A percentile compares a stretch with the other conserved stretches of the same genome.
Conservation (phyloP, 78 protist genomes). For the Polysphondylium violaceum region DNA sequence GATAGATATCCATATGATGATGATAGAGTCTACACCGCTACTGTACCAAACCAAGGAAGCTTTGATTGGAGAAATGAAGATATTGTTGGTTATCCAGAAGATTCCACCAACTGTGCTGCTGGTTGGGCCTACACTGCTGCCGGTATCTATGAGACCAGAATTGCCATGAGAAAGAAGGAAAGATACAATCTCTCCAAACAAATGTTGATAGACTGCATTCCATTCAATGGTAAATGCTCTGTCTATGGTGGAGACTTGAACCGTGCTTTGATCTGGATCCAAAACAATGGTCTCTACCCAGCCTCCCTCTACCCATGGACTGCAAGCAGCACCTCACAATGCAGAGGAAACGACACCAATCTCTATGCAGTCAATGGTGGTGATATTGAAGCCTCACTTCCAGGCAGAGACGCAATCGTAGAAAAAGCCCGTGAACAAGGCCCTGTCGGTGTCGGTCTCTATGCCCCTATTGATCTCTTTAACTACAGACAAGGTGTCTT, state of each 20-base stretch:
- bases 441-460: conserved; percentile 75
- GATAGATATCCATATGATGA: background rate
- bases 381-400: conserved; percentile 22
- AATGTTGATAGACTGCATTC: conserved; percentile 52
- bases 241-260: conserved; percentile 27
- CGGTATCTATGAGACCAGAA: conserved; percentile 50
- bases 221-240: background rate
- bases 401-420: conserved; percentile 35
- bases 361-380: conserved; percentile 51
- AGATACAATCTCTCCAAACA: conserved; percentile 41
- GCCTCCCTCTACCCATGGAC: conserved; percentile 35
- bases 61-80: conserved; percentile 64
- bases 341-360: background rate
- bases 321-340: background rate
- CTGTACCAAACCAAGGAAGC: conserved; percentile 6
- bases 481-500: conserved; percentile 51
- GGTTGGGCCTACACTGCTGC: conserved; percentile 65
- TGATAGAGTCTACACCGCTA: background rate
- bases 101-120: conserved; percentile 29
- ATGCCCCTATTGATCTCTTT: conserved; percentile 26
- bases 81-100: conserved; percentile 61
- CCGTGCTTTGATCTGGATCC: conserved; percentile 39
- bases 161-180: conserved; percentile 33
- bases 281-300: conserved; percentile 20
- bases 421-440: conserved; percentile 38